Conservation (phyloP, 768 basidiomycete genomes). For the Tricholoma furcatifolium region DNA sequence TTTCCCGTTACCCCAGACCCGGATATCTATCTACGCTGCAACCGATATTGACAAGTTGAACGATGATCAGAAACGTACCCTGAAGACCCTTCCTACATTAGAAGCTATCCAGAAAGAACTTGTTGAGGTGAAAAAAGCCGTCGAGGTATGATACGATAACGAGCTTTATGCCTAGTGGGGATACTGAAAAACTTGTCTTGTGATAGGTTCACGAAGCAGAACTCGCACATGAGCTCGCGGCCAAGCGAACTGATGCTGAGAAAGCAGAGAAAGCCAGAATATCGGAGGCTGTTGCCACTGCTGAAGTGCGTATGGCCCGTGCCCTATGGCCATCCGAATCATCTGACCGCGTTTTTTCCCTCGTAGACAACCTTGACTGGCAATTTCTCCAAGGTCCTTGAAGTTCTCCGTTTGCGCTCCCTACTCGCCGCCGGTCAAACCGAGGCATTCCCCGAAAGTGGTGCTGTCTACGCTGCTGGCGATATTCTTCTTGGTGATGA, state of each 20-base stretch:
- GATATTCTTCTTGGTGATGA: constrained; percentile 60
- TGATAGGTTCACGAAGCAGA: constrained; percentile 65
- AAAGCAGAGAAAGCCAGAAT: constrained; percentile 55
- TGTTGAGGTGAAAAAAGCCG: constrained; percentile 77
- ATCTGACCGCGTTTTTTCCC: not conserved
- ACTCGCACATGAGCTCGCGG: constrained; percentile 50
- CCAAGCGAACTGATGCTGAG: constrained; percentile 55
- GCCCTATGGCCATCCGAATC: not conserved
- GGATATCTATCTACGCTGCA: constrained; percentile 69
- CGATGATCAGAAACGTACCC: constrained; percentile 78
- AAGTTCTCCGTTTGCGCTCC: constrained; percentile 58
- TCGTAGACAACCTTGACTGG: constrained; percentile 41
- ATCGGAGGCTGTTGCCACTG: constrained; percentile 51
- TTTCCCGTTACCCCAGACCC: constrained; percentile 43
- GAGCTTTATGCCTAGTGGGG: not conserved
- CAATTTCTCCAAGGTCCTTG: constrained; percentile 51
- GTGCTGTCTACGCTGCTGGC: constrained; percentile 50
- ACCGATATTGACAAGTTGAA: constrained; percentile 74
- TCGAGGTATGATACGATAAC: constrained; percentile 65
- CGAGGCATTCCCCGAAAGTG: constrained; percentile 46
- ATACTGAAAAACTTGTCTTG: constrained; percentile 7
- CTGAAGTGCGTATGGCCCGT: constrained; percentile 46
- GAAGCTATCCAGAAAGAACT: constrained; percentile 83
- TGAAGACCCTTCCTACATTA: constrained; percentile 71
- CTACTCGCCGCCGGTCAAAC: constrained; percentile 45